phyloP scores from a whole-genome alignment of 805 yeast species.

The Priceomyces castillae region DNA sequence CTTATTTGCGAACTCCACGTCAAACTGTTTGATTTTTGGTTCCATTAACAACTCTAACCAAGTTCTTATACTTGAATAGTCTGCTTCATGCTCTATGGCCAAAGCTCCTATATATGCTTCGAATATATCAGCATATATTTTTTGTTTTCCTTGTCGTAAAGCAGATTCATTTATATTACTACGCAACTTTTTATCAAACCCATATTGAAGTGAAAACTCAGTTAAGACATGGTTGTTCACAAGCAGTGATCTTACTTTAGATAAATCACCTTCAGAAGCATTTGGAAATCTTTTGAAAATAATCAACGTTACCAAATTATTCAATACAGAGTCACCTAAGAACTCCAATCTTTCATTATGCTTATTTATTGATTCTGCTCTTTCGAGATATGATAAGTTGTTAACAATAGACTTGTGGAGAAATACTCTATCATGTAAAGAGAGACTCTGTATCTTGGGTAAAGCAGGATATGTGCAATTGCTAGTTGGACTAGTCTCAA shows the following conservation, averaged over 20 bases:
- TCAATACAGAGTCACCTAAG: slow-evolving; percentile 83
- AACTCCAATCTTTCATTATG: slow-evolving; percentile 90
- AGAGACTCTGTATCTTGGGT: slow-evolving; percentile 62
- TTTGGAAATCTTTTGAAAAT: slow-evolving; percentile 64
- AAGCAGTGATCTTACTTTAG: slow-evolving; percentile 64
- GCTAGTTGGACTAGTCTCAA: too few relatives aligned
- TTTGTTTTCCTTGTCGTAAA: slow-evolving; percentile 54
- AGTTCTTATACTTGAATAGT: slow-evolving; percentile 46
- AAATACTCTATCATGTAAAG: slow-evolving; percentile 67
- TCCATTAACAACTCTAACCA: slow-evolving; percentile 57
- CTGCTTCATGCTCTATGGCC: slow-evolving; percentile 51
- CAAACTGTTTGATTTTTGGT: slow-evolving; percentile 39
- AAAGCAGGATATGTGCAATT: slow-evolving; percentile 49
- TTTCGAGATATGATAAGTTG: slow-evolving; percentile 53
- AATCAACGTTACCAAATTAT: slow-evolving; percentile 66
- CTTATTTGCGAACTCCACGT: slow-evolving; percentile 29
- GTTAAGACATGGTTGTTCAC: slow-evolving; percentile 72
- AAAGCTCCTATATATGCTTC: slow-evolving; percentile 94
- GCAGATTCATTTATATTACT: slow-evolving; percentile 46
- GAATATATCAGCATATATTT: slow-evolving; percentile 82
- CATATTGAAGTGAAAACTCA: slow-evolving; percentile 68
- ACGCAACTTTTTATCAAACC: slow-evolving; percentile 56
- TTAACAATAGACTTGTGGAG: slow-evolving; percentile 74
- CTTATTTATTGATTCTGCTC: slow-evolving; percentile 52
- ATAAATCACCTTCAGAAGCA: slow-evolving; percentile 77